phyloP scores from a whole-genome alignment of 2,329 filamentous ascomycete species.

The Aurifilum marmelostoma region DNA sequence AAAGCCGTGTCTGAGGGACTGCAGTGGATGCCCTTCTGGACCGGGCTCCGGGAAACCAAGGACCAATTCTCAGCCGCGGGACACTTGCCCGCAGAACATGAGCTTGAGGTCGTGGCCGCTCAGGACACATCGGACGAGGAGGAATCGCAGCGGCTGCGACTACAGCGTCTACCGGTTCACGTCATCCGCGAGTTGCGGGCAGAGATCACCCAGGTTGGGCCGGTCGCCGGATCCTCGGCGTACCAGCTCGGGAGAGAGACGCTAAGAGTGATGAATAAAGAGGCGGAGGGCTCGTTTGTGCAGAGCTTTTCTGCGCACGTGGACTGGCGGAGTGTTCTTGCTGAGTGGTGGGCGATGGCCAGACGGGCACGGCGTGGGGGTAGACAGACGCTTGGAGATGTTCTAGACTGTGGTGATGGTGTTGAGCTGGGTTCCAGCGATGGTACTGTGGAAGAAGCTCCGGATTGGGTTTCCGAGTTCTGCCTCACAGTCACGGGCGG shows the following conservation, averaged over 20 bases:
- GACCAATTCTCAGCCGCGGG: background rate
- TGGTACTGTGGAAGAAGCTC: too few relatives aligned
- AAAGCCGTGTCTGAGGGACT: too few relatives aligned
- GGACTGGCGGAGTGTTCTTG: too few relatives aligned
- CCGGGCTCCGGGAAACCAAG: too few relatives aligned
- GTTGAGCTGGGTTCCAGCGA: too few relatives aligned
- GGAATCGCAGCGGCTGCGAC: background rate
- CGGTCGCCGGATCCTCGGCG: background rate
- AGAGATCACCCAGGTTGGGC: background rate
- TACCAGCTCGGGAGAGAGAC: background rate
- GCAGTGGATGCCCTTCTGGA: too few relatives aligned
- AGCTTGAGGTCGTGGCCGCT: background rate
- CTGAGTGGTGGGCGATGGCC: too few relatives aligned
- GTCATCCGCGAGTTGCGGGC: background rate
- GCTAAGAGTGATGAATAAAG: background rate
- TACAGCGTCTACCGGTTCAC: background rate
- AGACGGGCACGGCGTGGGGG: too few relatives aligned
- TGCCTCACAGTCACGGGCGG: too few relatives aligned
- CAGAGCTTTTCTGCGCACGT: background rate
- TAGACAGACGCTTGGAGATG: too few relatives aligned
- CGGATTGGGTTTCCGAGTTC: too few relatives aligned
- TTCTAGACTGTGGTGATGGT: too few relatives aligned
- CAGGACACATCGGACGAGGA: background rate
- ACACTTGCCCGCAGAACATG: background rate
- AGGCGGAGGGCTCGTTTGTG: background rate